Base-by-base conservation (phyloP, 73 alveolate species). In the Tetrahymena thermophila region DNA sequence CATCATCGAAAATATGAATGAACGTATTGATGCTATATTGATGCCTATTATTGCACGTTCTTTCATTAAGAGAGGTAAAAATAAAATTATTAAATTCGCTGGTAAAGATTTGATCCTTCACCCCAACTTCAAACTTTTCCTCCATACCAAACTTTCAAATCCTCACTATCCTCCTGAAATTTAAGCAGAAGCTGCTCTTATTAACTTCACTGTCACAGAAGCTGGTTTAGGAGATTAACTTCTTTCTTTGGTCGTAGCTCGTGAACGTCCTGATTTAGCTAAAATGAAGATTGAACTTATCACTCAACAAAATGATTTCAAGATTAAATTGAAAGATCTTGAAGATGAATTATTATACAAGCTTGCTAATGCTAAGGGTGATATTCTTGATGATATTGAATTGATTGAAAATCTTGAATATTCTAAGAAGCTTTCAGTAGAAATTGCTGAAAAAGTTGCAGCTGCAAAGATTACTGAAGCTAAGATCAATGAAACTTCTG, bases 91-190 rank as follows among this genome's bases (percentile, higher is more conserved):
- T 97, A 98, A 98, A 97, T 97, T 99, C 93, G 99, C 99, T 50
- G 99, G 99, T 94, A 98, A 99, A 94, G 99, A 98, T 96, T 98
- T 99, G 38, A 97, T 98, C 94, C 98, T 99, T 95, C 98, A 97
- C 96, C 98, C 98, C 96, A 98, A 98, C 96, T 99, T 99, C 99
- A 98, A 97, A 95, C 98, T 99, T 85, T 98, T 98, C 97, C 95
- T 99, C 99, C 99, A 99, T 97, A 99, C 99, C 44, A 99, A 99
- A 98, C 97, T 99, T 84, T 98, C 99, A 31, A 99, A 99, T 95
- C 99, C 99, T 10, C 99, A 99, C 96, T 99, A 99, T 95, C 99
- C 99, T n/a, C 99, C 99, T 56, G 99, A 99, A 98, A 99, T 98
- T 93, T 99, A 99, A 98, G 99, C 99, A 10, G 99, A 99, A 96